These are phyloP conservation scores for Xanthoceras sorbifolium DNA, from an alignment of 345 rosid genomes.

Conservation along the genomic window DNA sequence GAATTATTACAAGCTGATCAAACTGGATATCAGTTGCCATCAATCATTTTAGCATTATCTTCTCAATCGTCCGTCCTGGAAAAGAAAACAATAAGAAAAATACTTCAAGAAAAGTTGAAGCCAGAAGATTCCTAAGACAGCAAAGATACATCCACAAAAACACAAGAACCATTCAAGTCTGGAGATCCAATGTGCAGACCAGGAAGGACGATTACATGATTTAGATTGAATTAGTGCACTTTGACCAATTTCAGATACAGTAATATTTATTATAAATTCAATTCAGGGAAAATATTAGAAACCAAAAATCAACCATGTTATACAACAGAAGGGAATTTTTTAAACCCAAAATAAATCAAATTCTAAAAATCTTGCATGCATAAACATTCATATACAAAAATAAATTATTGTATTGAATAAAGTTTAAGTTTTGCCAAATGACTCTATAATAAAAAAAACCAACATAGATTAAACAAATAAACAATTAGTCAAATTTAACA, in stretches of 20 bases:
- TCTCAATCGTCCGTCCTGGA: conserved; percentile 15
- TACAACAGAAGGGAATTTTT: neutral
- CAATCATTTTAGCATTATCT: neutral
- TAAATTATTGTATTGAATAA: neutral
- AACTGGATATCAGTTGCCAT: neutral
- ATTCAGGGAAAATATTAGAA: too few relatives aligned
- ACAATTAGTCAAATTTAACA: neutral
- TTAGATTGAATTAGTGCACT: neutral
- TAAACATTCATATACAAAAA: neutral
- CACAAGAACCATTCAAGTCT: neutral
- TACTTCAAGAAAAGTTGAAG: neutral
- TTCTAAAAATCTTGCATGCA: neutral
- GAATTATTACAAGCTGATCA: neutral
- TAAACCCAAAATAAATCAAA: neutral
- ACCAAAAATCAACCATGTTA: too few relatives aligned
- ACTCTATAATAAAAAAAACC: neutral
- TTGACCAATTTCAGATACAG: neutral
- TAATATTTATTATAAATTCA: neutral
- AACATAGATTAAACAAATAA: neutral
- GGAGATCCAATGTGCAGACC: neutral
- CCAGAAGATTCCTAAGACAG: neutral
- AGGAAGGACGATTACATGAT: neutral
- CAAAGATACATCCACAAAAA: neutral
- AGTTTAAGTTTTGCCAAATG: neutral
- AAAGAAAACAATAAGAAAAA: neutral